Percentiles rank a stretch among this genome's conserved stretches.
These are phyloP conservation scores for Pulveroboletus frians DNA, from an alignment of 768 basidiomycete genomes.

Conservation along the genomic window DNA sequence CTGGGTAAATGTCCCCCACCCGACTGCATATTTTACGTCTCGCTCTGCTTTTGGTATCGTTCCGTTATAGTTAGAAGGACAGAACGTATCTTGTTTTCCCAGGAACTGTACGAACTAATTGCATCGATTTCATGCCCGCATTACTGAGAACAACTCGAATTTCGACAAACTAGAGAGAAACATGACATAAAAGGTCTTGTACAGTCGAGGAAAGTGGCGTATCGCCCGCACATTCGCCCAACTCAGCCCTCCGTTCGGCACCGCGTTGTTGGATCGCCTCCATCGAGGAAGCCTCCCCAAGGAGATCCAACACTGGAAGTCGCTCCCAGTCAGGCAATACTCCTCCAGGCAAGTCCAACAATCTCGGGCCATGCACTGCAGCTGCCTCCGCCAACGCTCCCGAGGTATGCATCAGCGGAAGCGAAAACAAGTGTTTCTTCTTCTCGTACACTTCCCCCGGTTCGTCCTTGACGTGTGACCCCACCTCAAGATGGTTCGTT, in stretches of 20 bases:
- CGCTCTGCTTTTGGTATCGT: constrained; percentile 5
- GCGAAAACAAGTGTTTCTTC: constrained; percentile 58
- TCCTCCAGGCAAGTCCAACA: constrained; percentile 58
- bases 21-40: constrained; percentile 1
- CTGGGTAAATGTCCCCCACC: neutral
- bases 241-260: constrained; percentile 31
- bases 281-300: constrained; percentile 41
- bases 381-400: constrained; percentile 10
- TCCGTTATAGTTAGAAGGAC: constrained; percentile 13
- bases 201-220: constrained; percentile 19
- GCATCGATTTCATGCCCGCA: neutral
- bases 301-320: constrained; percentile 69
- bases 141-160: neutral
- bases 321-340: constrained; percentile 46
- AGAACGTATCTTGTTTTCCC: constrained; percentile 16
- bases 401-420: constrained; percentile 60
- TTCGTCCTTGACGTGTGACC: constrained; percentile 66
- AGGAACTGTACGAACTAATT: constrained; percentile 17
- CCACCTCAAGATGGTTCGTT: constrained; percentile 86
- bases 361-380: constrained; percentile 14
- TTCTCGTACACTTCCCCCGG: constrained; percentile 42
- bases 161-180: constrained; percentile 2
- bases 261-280: constrained; percentile 33
- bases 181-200: neutral
- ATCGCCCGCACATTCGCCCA: constrained; percentile 30